Base-by-base conservation (phyloP, 1,139 yeast genomes). In the Hanseniaspora gamundiae region DNA sequence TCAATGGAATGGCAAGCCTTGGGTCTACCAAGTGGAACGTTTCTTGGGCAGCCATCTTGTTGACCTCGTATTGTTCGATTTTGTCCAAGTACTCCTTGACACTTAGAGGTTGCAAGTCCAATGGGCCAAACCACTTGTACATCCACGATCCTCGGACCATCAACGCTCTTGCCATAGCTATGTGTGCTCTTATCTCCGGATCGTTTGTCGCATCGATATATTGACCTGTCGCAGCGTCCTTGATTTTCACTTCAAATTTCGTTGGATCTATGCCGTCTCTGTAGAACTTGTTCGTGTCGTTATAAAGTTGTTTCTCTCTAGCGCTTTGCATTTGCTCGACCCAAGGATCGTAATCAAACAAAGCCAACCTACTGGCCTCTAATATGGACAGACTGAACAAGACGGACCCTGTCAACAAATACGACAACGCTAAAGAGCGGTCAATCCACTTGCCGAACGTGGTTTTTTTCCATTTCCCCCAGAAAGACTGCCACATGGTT, bases 261-360 rank as follows among this genome's bases (percentile, higher is more conserved):
- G 57, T 53, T 4, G 64, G 59, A 42, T 61, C 64, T 20, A 60
- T 52, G 4, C 60, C 62, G 40, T 60, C 61, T 45, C 60, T 60
- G 46, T 59, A 61, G 38, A 50, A 61, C 39, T 53, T 51, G 8
- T 57, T 49, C 9, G 60, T 58, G 45, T 61, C 62, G 45, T 60
- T 60, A 45, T 57, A 61, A 38, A 61, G 58, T 41, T 59, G 57
- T 45, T 61, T 60, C 29, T 60, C 62, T 35, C 64, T 56, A 2
- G 55, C 60, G 19, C 56, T 57, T 43, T 57, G 64, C 2, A 81
- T 79, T 53, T 78, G 83, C 40, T 76, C 80, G 41, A 57, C 66
- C 82, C 83, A 78, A 2, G 84, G 84, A 52, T 78, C 84, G 54
- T 72, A 71, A 2, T 78, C 58, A 30, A 61, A 72, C 7, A 75